These are phyloP conservation scores for Venturia carpophila DNA, from an alignment of 2,329 filamentous ascomycete species.

Conservation along the genomic window DNA sequence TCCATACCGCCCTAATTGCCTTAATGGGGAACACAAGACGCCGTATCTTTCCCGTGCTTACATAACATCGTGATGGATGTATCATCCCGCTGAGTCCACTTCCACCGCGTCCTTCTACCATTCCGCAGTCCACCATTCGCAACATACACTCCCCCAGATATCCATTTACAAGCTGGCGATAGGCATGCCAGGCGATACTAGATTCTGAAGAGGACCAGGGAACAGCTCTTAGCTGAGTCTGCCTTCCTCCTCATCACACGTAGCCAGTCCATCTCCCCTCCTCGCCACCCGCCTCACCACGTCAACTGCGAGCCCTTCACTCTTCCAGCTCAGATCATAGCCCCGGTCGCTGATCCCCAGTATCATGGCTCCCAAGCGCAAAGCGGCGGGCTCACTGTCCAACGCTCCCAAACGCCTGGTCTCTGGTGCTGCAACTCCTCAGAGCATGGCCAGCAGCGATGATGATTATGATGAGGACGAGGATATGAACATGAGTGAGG, in stretches of 20 bases:
- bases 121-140: not conserved
- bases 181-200: not conserved
- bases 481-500: constrained; percentile 40
- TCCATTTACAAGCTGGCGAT: not conserved
- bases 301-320: not conserved
- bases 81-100: not conserved
- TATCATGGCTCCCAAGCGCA: constrained; percentile 63
- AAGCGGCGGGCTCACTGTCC: constrained; percentile 49
- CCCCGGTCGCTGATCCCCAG: not conserved
- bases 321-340: not conserved
- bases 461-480: constrained; percentile 52
- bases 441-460: constrained; percentile 39
- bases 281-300: not conserved
- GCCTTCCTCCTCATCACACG: not conserved
- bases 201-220: not conserved
- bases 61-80: not conserved
- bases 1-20: too few species aligned
- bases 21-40: too few species aligned
- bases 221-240: not conserved
- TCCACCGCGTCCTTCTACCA: too few species aligned
- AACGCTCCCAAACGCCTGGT: constrained; percentile 36
- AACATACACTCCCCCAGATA: not conserved
- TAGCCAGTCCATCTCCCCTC: not conserved
- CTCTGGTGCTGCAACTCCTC: constrained; percentile 36
- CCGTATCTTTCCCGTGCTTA: not conserved